These are phyloP conservation scores for Lotus japonicus DNA, from an alignment of 306 rosid genomes.

Conservation along the genomic window DNA sequence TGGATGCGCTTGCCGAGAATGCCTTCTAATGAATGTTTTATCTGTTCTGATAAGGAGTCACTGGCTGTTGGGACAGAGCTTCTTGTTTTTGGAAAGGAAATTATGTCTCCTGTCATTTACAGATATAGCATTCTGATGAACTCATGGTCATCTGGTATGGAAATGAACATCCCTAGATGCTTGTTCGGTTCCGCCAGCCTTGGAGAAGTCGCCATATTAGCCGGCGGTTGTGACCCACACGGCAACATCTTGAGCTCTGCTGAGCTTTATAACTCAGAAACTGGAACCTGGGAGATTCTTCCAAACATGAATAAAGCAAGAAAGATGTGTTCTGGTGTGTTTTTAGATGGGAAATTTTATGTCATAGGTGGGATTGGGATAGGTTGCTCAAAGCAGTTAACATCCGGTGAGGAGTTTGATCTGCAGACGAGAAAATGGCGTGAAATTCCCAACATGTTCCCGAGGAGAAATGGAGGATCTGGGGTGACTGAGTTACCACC, in stretches of 20 bases:
- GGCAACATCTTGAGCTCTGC: slow-evolving; percentile 56
- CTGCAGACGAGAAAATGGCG: slow-evolving; percentile 47
- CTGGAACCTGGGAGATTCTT: slow-evolving; percentile 45
- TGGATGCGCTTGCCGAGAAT: slow-evolving; percentile 67
- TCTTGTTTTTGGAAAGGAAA: slow-evolving; percentile 75
- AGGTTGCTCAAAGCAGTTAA: slow-evolving; percentile 30
- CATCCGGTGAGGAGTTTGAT: slow-evolving; percentile 67
- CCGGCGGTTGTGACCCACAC: slow-evolving; percentile 68
- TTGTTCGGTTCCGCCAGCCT: slow-evolving; percentile 72
- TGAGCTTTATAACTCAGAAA: slow-evolving; percentile 69
- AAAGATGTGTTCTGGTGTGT: slow-evolving; percentile 68
- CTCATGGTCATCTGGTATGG: slow-evolving; percentile 51
- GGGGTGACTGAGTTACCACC: slow-evolving; percentile 32
- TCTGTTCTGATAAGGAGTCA: slow-evolving; percentile 68
- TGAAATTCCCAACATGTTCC: slow-evolving; percentile 66
- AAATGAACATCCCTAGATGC: slow-evolving; percentile 66
- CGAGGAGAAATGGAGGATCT: slow-evolving; percentile 33
- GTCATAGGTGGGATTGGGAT: slow-evolving; percentile 63
- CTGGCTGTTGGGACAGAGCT: slow-evolving; percentile 78
- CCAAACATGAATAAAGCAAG: slow-evolving; percentile 70
- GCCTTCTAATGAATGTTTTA: slow-evolving; percentile 62
- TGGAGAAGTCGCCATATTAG: slow-evolving; percentile 62
- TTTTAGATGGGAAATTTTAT: slow-evolving; percentile 55
- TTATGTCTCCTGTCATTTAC: slow-evolving; percentile 49
- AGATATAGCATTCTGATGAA: slow-evolving; percentile 60